Base-by-base conservation (phyloP, 345 rosid genomes). In the Syzygium jambos region DNA sequence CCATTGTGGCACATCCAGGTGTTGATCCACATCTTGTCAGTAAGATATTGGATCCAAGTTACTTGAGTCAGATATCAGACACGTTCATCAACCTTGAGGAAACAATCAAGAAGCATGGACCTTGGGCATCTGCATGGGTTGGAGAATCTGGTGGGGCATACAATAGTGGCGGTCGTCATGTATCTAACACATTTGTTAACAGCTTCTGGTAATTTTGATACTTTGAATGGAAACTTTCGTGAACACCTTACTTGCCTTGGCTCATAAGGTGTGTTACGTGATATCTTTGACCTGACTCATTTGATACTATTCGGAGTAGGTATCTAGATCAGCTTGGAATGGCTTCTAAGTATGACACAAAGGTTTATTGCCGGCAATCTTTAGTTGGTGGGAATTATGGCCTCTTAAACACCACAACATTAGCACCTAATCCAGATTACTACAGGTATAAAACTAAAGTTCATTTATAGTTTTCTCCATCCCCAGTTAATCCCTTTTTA, bases 131-230 rank as follows among this genome's bases (percentile, higher is more conserved):
- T 92, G 94, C 98, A 59, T 98, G 99, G 99, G 98, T 98, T 87
- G 99, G 99, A 87, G 99, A 98, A 88, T 94, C 99, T 86, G 99
- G 99, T 86, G 99, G 99, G 61, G 99, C 99, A 85, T 98, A 92
- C 88, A 98, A 98, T 90, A 98, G 99, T 78, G 99, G 99, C 23
- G 99, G 99, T 34, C 94, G 88, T 89, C 90, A 89, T 78, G 95
- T 98, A 65, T 98, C 99, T 68, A 92, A 98, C 88, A 94, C 98
- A 84, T 98, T 96, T 90, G 89, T 98, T 51, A 92, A 98, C 91
- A 95, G 99, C 91, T 98, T 98, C 92, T 98, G 99, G 99, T 98
- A 94, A 88, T 56, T 55, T 86, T 49, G 23, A 55, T 25, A 25
- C 30, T 54, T 14, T 52, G 21, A 12, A 63, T 46, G 51, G 30